Conservation (phyloP, 2,329 filamentous ascomycete genomes). For the Xylaria sp. region DNA sequence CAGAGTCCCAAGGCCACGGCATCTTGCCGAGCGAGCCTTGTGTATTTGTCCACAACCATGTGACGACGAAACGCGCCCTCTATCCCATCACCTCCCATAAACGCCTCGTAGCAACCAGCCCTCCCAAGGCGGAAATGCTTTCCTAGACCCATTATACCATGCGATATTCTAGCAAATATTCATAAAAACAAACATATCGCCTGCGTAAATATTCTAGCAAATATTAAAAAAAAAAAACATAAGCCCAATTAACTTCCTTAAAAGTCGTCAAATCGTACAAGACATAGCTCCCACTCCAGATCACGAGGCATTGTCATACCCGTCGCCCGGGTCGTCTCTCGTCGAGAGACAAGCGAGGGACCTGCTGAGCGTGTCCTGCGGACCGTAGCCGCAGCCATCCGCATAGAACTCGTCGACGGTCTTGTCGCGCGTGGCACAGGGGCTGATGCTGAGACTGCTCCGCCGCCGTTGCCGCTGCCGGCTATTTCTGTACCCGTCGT, state of each 20-base stretch:
- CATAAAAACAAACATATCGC: neutral
- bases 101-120: constrained; percentile 23
- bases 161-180: constrained; percentile 6
- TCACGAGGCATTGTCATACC: constrained; percentile 25
- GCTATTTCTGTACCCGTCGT: constrained; percentile 24
- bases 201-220: neutral
- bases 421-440: constrained; percentile 44
- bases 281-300: neutral
- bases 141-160: constrained; percentile 7
- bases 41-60: neutral
- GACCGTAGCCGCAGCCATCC: constrained; percentile 3
- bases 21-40: neutral
- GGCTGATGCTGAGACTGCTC: constrained; percentile 46
- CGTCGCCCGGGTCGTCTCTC: constrained; percentile 36
- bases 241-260: constrained; percentile 17
- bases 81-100: constrained; percentile 12
- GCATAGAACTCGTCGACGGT: constrained; percentile 42
- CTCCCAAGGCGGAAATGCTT: constrained; percentile 14
- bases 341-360: constrained; percentile 34
- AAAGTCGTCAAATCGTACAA: constrained; percentile 31
- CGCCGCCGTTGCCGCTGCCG: neutral
- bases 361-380: constrained; percentile 29
- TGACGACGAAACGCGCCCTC: neutral
- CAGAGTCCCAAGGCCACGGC: constrained; percentile 1
- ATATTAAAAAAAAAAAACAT: neutral